Percentiles rank a stretch among this genome's conserved stretches.
Conservation (phyloP, 140 eudicot genomes). For the Anethum foeniculum region DNA sequence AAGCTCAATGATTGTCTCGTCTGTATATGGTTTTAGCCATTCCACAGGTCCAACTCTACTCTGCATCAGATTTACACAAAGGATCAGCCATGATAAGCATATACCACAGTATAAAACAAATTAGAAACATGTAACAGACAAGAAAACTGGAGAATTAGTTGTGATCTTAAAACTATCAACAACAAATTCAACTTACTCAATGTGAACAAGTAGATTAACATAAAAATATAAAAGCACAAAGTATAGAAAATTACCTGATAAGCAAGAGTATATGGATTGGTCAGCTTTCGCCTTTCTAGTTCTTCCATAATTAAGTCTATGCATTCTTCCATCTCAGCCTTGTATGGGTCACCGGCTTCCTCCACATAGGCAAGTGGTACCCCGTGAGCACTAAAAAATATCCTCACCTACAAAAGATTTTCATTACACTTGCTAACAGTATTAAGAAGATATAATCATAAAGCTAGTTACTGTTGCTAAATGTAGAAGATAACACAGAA, state of each 20-base stretch:
- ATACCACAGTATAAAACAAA: neutral
- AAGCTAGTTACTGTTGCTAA: neutral
- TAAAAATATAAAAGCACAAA: neutral
- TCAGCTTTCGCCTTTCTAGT: conserved; percentile 62
- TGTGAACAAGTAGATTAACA: neutral
- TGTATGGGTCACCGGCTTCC: conserved; percentile 99
- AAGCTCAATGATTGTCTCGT: conserved; percentile 74
- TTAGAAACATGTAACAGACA: neutral
- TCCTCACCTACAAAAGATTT: conserved; percentile 59
- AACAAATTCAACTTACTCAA: neutral
- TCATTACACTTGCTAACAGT: neutral
- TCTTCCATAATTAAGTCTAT: conserved; percentile 97
- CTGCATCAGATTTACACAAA: conserved; percentile 34
- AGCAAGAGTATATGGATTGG: conserved; percentile 73
- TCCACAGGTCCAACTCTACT: conserved; percentile 99
- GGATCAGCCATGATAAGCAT: conserved; percentile 1
- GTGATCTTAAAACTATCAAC: neutral
- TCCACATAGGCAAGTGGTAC: conserved; percentile 98
- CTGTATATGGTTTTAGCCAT: conserved; percentile 97
- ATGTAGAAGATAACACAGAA: neutral
- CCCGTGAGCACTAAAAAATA: conserved; percentile 97
- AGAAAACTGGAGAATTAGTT: neutral
- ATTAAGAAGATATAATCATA: neutral
- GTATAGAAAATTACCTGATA: conserved; percentile 63
- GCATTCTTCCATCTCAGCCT: conserved; percentile 99